phyloP scores from a whole-genome alignment of 352 stramenopile genomes.

The Phytophthora aleatoria region DNA sequence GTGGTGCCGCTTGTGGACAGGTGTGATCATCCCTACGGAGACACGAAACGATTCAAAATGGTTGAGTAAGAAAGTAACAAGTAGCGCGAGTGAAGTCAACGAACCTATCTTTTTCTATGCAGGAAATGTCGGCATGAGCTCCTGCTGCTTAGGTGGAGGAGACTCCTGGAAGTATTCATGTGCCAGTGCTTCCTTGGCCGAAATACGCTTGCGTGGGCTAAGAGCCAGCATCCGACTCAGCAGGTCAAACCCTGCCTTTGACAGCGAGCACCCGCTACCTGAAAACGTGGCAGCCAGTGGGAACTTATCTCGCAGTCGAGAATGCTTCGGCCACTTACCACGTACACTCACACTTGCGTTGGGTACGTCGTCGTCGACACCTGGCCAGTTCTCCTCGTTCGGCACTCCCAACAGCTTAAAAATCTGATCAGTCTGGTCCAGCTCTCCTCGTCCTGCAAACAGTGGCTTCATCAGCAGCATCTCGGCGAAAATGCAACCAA shows the following conservation, averaged over 20 bases:
- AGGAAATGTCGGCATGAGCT: constrained; percentile 84
- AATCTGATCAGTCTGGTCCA: constrained; percentile 97
- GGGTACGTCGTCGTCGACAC: constrained; percentile 60
- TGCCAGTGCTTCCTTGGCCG: constrained; percentile 74
- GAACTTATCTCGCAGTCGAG: constrained; percentile 79
- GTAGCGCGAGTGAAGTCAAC: constrained; percentile 6
- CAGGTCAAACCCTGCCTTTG: constrained; percentile 78
- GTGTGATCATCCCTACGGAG: constrained; percentile 36
- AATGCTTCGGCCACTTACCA: constrained; percentile 78
- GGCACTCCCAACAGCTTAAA: constrained; percentile 94
- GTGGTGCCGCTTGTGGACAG: constrained; percentile 55
- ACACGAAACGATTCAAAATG: constrained; percentile 4
- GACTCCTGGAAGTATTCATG: constrained; percentile 85
- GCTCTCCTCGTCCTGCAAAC: constrained; percentile 92
- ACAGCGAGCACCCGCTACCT: constrained; percentile 58
- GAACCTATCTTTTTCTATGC: constrained; percentile 19
- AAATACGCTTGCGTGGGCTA: constrained; percentile 78
- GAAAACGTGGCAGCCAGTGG: constrained; percentile 65
- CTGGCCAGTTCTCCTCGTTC: constrained; percentile 91
- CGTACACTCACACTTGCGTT: constrained; percentile 53
- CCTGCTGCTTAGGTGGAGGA: constrained; percentile 61
- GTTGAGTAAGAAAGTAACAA: constrained; percentile 9
- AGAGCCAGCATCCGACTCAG: constrained; percentile 67
- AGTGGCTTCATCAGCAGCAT: constrained; percentile 93
- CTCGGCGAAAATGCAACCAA: constrained; percentile 97